Base-by-base conservation (phyloP, 352 stramenopile species). In the Globisporangium middletonii region DNA sequence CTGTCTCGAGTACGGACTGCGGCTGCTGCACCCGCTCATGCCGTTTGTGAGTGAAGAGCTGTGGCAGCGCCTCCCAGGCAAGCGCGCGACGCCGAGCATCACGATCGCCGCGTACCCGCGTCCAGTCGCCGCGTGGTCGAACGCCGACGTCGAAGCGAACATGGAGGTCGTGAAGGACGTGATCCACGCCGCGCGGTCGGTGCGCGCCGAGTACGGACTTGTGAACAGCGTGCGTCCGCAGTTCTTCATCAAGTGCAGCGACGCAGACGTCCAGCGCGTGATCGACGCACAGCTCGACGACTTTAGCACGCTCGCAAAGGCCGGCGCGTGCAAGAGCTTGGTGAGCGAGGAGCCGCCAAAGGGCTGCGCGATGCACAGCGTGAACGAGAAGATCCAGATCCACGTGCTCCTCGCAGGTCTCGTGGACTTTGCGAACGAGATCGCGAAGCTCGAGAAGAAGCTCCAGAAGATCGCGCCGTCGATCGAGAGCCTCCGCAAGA, bases 1-100 rank as follows among this genome's bases (percentile, higher is more conserved):
- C 38, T 95, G 85, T 51, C 64, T 95, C 16, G 87, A 96, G 67
- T 83, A 77, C 41, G 82, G 79, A 30, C 61, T 96, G 56, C 84
- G 92, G 30, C 82, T 99, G 46, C 77, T 99, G 19, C 97, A 99
- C 78, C 97, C 97, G 38, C 93, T 98, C 71, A 98, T 99, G 95
- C 97, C 97, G 27, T 99, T 97, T 66, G 92, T 99, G 52, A 99
- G 96, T 26, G 97, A 99, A 69, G 86, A 96, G 68, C 64, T 96
- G 47, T 96, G 85, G 85, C 84, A 95, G 67, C 86, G 86, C 37
- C 67, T 95, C 58, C 86, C 84, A 1, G 83, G 83, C 58, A 81
- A 84, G 65, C 82, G 76, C 42, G 75, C 73, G 37, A 73, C 72
- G 0, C 53, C 71, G 18, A 92, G 81, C 69, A 93, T 95, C 61